Conservation (phyloP, 1,284 basidiomycete species). For the Termitomyces sp. region DNA sequence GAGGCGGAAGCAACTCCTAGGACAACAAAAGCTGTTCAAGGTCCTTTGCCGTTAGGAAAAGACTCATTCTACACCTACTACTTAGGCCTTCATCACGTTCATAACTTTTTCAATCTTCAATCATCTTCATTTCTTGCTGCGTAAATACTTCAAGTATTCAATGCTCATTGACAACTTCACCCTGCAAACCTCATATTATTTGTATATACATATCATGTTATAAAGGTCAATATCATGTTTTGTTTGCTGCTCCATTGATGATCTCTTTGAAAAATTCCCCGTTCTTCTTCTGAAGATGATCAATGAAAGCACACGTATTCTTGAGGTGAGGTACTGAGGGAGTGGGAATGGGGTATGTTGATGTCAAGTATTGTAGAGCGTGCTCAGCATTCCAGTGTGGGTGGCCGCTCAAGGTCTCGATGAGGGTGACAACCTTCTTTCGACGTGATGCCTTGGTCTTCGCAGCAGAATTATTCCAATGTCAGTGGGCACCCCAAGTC, state of each 20-base stretch:
- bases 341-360: background rate
- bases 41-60: background rate
- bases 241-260: no score
- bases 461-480: background rate
- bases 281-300: no score
- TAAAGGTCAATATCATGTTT: no score
- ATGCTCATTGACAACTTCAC: no score
- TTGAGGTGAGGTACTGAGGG: background rate
- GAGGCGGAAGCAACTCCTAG: background rate
- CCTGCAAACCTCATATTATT: no score
- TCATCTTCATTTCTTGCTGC: no score
- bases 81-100: no score
- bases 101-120: no score
- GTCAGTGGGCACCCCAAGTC: background rate
- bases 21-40: background rate
- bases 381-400: background rate
- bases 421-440: background rate
- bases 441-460: background rate
- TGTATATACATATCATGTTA: no score
- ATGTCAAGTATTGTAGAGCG: background rate
- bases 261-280: no score
- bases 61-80: background rate
- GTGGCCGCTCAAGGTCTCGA: background rate
- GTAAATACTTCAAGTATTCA: no score
- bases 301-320: background rate